Conservation (phyloP, 176 grass and related monocot genomes). For the Coix lacrymajobi region DNA sequence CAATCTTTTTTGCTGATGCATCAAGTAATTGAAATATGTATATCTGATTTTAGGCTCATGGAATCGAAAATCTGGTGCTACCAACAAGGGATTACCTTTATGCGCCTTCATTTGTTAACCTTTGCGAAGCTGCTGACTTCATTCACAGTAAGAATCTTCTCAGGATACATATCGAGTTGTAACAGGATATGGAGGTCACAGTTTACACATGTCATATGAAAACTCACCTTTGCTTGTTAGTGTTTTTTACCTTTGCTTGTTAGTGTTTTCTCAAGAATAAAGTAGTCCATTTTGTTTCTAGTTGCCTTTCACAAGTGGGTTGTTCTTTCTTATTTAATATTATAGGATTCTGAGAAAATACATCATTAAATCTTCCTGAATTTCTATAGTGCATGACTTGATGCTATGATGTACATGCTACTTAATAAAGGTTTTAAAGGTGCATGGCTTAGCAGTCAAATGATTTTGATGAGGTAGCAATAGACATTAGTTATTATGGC, state of each 20-base stretch:
- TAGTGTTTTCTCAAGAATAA: not conserved
- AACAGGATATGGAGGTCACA: not conserved
- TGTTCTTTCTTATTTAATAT: not conserved
- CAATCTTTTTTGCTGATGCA: not conserved
- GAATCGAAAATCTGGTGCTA: slow-evolving; percentile 80
- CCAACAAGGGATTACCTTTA: slow-evolving; percentile 99
- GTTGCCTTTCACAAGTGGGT: not conserved
- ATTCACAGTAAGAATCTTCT: slow-evolving; percentile 67
- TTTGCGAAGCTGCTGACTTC: slow-evolving; percentile 81
- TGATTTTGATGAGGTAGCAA: not conserved
- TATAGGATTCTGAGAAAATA: not conserved
- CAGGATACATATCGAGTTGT: not conserved
- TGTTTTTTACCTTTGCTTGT: not conserved
- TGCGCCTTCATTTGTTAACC: slow-evolving; percentile 73
- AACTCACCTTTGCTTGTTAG: not conserved
- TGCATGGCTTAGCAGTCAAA: not conserved
- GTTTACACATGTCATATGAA: not conserved
- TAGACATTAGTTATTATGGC: not conserved
- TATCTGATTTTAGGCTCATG: slow-evolving; percentile 58
- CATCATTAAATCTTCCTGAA: not conserved
- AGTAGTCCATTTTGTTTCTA: not conserved
- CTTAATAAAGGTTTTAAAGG: not conserved
- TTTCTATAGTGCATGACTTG: not conserved
- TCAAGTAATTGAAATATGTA: not conserved
- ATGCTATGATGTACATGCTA: not conserved